Percentiles rank a stretch among this genome's conserved stretches.
Evolutionary conservation across 768 basidiomycete species (phyloP).

Genomic region (Hericium erinaceus): DNA sequence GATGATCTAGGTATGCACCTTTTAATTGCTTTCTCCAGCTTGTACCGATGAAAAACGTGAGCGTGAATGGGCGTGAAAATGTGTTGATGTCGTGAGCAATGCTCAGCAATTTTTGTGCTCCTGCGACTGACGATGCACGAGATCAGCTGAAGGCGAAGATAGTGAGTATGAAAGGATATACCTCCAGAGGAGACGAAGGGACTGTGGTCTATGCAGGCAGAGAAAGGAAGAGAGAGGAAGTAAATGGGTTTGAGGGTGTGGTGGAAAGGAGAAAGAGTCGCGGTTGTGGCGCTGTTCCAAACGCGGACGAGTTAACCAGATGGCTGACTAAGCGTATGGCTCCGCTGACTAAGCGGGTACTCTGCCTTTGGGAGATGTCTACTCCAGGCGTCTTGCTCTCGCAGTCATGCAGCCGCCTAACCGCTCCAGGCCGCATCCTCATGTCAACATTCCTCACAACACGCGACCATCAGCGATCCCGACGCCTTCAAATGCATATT

Average conservation of each 20-base stretch:
- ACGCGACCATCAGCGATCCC: neutral
- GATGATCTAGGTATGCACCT: slow-evolving; percentile 1
- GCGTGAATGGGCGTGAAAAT: neutral
- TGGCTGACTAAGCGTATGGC: neutral
- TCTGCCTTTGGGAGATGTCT: neutral
- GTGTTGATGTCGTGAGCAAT: neutral
- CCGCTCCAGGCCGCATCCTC: neutral
- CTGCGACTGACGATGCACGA: neutral
- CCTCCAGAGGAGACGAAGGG: neutral
- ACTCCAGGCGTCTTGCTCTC: neutral
- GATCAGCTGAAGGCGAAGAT: neutral
- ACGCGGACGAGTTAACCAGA: neutral
- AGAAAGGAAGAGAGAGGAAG: neutral
- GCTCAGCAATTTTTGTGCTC: neutral
- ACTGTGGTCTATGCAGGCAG: neutral
- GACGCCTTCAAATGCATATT: neutral
- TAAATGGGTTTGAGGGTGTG: neutral
- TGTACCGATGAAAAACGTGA: neutral
- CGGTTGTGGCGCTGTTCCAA: neutral
- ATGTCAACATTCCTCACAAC: slow-evolving; percentile 2
- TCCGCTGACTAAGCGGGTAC: neutral
- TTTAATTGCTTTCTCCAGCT: slow-evolving; percentile 3
- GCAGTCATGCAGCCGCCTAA: neutral
- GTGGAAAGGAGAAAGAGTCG: neutral
- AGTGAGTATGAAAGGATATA: neutral